Conservation (phyloP, 345 rosid genomes). For the Crucihimalaya himalaica region DNA sequence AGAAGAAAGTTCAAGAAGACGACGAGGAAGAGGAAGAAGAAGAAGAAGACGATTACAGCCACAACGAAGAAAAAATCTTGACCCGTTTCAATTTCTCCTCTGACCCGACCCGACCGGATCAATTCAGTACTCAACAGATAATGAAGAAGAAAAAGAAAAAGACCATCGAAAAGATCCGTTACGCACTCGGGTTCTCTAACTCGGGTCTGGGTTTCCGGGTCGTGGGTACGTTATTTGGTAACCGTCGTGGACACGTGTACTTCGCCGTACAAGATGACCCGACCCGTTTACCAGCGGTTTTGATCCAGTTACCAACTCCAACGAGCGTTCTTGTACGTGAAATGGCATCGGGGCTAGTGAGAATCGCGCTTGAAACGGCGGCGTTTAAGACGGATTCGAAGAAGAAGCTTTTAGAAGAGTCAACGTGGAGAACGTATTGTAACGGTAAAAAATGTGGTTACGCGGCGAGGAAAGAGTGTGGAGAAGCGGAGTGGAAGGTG, state of each 20-base stretch:
- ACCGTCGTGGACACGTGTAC: conserved; percentile 83
- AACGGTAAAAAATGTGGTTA: conserved; percentile 89
- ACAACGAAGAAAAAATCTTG: conserved; percentile 32
- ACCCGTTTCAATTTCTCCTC: conserved; percentile 34
- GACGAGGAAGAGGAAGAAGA: conserved; percentile 55
- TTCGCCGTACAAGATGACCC: conserved; percentile 83
- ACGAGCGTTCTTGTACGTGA: conserved; percentile 79
- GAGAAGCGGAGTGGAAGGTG: conserved; percentile 65
- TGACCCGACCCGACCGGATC: conserved; percentile 30
- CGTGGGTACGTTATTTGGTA: conserved; percentile 83
- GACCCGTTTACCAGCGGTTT: conserved; percentile 56
- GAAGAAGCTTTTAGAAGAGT: conserved; percentile 68
- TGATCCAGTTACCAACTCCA: conserved; percentile 80
- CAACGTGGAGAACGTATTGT: conserved; percentile 80
- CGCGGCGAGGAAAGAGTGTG: conserved; percentile 68
- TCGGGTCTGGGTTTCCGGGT: conserved; percentile 62
- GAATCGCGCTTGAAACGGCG: conserved; percentile 62
- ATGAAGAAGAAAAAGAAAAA: conserved; percentile 44
- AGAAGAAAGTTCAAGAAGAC: conserved; percentile 61
- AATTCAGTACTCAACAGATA: conserved; percentile 3
- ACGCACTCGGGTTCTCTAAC: conserved; percentile 47
- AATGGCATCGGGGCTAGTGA: conserved; percentile 92
- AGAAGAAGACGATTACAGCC: conserved; percentile 35
- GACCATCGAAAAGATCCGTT: conserved; percentile 59
- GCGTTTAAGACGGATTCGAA: conserved; percentile 34